Percentiles rank a stretch among this genome's conserved stretches.
Conservation (phyloP, 164 flowering plant species). For the Stephania japonica region DNA sequence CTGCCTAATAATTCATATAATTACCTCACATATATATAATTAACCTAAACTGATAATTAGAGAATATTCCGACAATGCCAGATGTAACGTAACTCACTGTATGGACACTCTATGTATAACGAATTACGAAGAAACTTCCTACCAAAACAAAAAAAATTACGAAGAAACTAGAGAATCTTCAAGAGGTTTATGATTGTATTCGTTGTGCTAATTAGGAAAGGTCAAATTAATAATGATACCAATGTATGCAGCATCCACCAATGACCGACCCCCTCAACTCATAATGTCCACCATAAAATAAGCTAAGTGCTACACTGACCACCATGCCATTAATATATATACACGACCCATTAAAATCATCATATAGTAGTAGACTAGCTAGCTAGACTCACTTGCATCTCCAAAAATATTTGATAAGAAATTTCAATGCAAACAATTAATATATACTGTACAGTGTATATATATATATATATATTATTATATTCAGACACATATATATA, state of each 20-base stretch:
- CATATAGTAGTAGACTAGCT: neutral
- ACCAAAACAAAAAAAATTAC: too few relatives aligned
- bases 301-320: slow-evolving; percentile 5
- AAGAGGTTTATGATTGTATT: neutral
- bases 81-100: too few relatives aligned
- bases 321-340: slow-evolving; percentile 8
- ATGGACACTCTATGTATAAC: too few relatives aligned
- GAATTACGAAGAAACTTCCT: too few relatives aligned
- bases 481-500: neutral
- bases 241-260: neutral
- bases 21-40: too few relatives aligned
- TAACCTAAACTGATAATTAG: too few relatives aligned
- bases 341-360: slow-evolving; percentile 7
- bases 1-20: too few relatives aligned
- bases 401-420: neutral
- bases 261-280: neutral
- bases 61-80: too few relatives aligned
- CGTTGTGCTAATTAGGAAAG: neutral
- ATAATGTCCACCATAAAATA: slow-evolving; percentile 4
- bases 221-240: neutral
- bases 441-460: neutral
- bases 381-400: neutral
- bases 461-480: neutral
- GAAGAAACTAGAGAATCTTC: neutral
- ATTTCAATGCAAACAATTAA: neutral